phyloP scores from a whole-genome alignment of 108 stramenopile species.

The Skeletonema grethae region DNA sequence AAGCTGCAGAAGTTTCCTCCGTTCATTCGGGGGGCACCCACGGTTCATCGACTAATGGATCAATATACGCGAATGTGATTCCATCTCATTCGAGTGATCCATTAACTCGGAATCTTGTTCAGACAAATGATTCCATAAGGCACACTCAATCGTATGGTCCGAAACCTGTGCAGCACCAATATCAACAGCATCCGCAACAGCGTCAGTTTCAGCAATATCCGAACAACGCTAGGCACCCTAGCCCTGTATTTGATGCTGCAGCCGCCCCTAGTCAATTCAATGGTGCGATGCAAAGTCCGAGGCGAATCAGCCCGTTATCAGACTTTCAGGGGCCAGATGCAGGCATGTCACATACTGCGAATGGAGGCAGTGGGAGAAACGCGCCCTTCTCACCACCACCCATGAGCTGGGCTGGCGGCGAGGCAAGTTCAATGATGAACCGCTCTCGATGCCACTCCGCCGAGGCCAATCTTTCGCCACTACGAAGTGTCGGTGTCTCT shows the following conservation, averaged over 20 bases:
- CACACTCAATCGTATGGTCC: conserved; percentile 3
- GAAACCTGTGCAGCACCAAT: neutral
- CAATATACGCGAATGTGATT: neutral
- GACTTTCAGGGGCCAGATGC: conserved; percentile 56
- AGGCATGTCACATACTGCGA: conserved; percentile 22
- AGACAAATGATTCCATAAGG: conserved; percentile 21
- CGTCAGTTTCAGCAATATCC: conserved; percentile 13
- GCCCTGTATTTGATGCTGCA: conserved; percentile 43
- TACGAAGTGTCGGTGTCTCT: conserved; percentile 15
- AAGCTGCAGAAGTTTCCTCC: conserved; percentile 20
- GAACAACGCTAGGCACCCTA: conserved; percentile 37
- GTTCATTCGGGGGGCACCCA: conserved; percentile 31
- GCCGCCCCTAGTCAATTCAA: conserved; percentile 23
- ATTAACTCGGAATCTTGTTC: conserved; percentile 15
- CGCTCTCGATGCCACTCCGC: conserved; percentile 47
- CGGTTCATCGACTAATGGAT: conserved; percentile 17
- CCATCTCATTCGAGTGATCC: conserved; percentile 8
- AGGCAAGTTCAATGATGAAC: conserved; percentile 29
- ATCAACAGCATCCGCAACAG: conserved; percentile 7
- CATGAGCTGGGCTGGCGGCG: neutral
- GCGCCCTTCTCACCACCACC: conserved; percentile 29
- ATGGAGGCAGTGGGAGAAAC: conserved; percentile 14
- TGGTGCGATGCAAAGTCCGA: conserved; percentile 1
- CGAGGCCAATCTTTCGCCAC: conserved; percentile 25
- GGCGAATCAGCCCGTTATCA: conserved; percentile 18